These are phyloP conservation scores for Cyberlindnera mycetangii DNA, from an alignment of 805 yeast species.

Conservation along the genomic window DNA sequence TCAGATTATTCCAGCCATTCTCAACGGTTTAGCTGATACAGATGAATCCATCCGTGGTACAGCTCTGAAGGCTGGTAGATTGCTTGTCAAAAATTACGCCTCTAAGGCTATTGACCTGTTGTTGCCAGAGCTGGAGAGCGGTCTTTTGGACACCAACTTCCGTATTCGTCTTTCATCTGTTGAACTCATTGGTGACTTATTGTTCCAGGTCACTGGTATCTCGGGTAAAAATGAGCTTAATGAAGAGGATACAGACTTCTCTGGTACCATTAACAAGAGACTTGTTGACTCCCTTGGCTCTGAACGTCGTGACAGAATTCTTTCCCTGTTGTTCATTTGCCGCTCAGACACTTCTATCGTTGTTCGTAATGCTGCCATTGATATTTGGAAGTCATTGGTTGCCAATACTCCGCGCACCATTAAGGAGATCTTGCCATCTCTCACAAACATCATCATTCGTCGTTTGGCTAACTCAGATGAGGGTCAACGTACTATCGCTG, in stretches of 20 bases:
- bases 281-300: conserved; percentile 79
- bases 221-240: conserved; percentile 69
- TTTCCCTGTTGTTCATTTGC: conserved; percentile 86
- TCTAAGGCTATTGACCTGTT: conserved; percentile 87
- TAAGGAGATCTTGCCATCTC: conserved; percentile 84
- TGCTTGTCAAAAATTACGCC: conserved; percentile 89
- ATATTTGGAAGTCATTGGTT: conserved; percentile 95
- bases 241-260: conserved; percentile 47
- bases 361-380: conserved; percentile 86
- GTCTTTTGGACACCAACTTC: conserved; percentile 76
- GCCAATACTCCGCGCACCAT: conserved; percentile 94
- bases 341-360: conserved; percentile 87
- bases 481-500: conserved; percentile 81
- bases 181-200: conserved; percentile 90
- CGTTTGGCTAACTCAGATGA: conserved; percentile 82
- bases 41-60: conserved; percentile 86
- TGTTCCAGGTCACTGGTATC: conserved; percentile 92
- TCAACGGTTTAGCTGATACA: conserved; percentile 85
- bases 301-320: conserved; percentile 82
- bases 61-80: conserved; percentile 88
- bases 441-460: conserved; percentile 75
- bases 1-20: conserved; percentile 85
- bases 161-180: conserved; percentile 92
- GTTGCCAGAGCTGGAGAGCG: conserved; percentile 90
- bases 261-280: conserved; percentile 54